These are phyloP conservation scores for Colletotrichum kahawae DNA, from an alignment of 2,329 filamentous ascomycete species.

Conservation along the genomic window DNA sequence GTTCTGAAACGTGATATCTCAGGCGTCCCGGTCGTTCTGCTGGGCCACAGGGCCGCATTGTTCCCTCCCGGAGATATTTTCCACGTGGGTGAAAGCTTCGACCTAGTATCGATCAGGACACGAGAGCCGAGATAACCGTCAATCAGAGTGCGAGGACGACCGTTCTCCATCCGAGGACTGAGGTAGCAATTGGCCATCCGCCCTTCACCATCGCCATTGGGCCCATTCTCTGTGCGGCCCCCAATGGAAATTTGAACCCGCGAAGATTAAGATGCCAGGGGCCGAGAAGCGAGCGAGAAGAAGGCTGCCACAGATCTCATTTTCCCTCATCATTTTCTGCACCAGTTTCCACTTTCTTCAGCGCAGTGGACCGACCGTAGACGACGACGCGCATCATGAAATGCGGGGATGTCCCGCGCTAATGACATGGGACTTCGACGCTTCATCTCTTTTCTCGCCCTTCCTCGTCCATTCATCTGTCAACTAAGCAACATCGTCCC, in stretches of 20 bases:
- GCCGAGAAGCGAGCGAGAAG: neutral
- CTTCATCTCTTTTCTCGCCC: neutral
- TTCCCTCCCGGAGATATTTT: neutral
- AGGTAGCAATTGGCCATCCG: neutral
- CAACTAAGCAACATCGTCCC: neutral
- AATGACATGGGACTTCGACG: neutral
- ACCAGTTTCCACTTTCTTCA: neutral
- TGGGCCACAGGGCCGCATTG: neutral
- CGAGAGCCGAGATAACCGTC: slow-evolving; percentile 2
- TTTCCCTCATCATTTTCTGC: neutral
- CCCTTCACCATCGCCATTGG: neutral
- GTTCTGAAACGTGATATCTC: neutral
- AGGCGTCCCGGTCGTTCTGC: neutral
- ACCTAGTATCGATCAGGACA: slow-evolving; percentile 3
- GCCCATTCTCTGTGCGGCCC: neutral
- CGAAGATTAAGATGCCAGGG: neutral
- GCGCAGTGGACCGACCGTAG: neutral
- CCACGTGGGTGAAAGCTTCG: slow-evolving; percentile 6
- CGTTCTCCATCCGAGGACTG: neutral
- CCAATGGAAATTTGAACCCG: neutral
- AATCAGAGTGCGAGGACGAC: neutral
- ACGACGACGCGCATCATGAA: neutral
- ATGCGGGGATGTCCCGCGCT: neutral
- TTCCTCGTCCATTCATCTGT: neutral
- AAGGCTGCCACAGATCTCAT: neutral